Base-by-base conservation (phyloP, 805 yeast species). In the Monosporozyma unispora region DNA sequence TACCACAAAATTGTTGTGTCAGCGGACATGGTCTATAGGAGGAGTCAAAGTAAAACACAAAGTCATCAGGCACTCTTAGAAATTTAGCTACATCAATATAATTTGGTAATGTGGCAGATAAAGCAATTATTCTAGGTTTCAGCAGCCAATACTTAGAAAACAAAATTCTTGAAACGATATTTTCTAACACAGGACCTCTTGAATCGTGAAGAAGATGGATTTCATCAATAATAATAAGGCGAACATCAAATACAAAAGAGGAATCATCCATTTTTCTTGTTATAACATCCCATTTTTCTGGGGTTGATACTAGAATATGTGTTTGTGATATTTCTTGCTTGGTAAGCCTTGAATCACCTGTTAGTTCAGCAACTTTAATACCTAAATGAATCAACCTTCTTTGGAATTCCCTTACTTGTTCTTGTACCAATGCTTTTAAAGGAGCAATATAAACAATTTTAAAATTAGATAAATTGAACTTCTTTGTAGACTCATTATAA, bases 281-380 rank as follows among this genome's bases (percentile, higher is more conserved):
- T 14, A 90, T 82, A 19, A 93, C 87, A 69, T 93, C 98, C 98
- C 98, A 91, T 61, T 90, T 91, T 62, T 93, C 99, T 0, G 98
- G 98, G 0, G 99, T 91, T 0, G 96, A 87, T 1, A 91, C 95
- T 45, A 91, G 70, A 4, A 91, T 67, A 57, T 91, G 96, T 0
- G 96, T 84, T 42, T 81, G 81, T 1, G 76, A 66, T 28, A 91
- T 81, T 63, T 91, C 95, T 52, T 78, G 80, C 57, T 79, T 82
- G 1, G 89, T 81, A 51, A 91, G 68, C 47, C 81, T 79, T 9
- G 88, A 78, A 59, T 91, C 99, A 60, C 98, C 99, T 1, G 97
- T 88, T 49, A 91, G 72, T 66, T 91, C 98, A 45, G 80, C 82
- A 1, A 90, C 97, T 5, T 68, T 75, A 3, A 88, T 70, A 1